A percentile compares a stretch with the other conserved stretches of the same genome.
These are phyloP conservation scores for Xylariaceae sp. DNA, from an alignment of 2,329 filamentous ascomycete species.

Conservation along the genomic window DNA sequence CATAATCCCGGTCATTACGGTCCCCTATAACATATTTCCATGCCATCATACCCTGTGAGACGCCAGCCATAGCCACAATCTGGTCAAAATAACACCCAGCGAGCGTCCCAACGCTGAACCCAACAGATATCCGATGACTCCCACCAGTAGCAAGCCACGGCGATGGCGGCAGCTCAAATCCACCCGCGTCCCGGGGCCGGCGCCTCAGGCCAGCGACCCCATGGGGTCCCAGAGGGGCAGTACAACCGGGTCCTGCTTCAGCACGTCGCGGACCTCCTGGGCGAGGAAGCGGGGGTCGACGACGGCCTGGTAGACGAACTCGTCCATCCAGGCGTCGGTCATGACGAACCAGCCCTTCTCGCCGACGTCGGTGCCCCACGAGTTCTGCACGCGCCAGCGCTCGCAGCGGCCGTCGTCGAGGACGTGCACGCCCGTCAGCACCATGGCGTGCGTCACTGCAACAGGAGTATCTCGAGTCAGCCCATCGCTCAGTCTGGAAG, in stretches of 20 bases:
- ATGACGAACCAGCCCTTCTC: slow-evolving; percentile 84
- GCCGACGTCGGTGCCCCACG: slow-evolving; percentile 65
- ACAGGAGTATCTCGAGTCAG: no score
- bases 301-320: slow-evolving; percentile 82
- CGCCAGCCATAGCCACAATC: no score
- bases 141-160: no score
- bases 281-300: slow-evolving; percentile 64
- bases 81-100: no score
- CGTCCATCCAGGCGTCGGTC: slow-evolving; percentile 71
- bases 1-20: no score
- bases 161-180: no score
- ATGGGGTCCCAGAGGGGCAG: slow-evolving; percentile 76
- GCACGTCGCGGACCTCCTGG: slow-evolving; percentile 60
- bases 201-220: slow-evolving; percentile 56
- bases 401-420: slow-evolving; percentile 55
- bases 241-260: slow-evolving; percentile 62
- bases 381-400: slow-evolving; percentile 83
- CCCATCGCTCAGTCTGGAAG: no score
- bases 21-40: no score
- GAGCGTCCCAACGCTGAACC: no score
- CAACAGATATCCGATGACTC: no score
- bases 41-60: no score
- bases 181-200: no score
- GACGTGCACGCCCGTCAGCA: slow-evolving; percentile 77
- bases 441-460: slow-evolving; percentile 97